A percentile compares a stretch with the other conserved stretches of the same genome.
Evolutionary conservation across 371 early-diverging fungal species (phyloP).

Genomic region (Mucor mucedo): DNA sequence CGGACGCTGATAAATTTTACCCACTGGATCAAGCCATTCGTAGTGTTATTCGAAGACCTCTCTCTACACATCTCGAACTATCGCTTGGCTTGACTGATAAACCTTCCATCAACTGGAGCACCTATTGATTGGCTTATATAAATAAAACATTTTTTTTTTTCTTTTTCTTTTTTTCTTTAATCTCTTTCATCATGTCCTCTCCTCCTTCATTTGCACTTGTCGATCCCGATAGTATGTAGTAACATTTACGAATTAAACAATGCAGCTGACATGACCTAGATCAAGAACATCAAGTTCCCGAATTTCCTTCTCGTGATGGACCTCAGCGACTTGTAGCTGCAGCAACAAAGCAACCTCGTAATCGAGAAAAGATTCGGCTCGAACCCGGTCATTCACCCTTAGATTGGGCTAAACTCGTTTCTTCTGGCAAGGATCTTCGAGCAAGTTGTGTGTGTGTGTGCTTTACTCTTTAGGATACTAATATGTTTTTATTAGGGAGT

Average conservation of each 20-base stretch:
- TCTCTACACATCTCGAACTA: slow-evolving; percentile 33
- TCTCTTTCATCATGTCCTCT: slow-evolving; percentile 1
- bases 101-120: slow-evolving; percentile 37
- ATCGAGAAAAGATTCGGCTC: slow-evolving; percentile 80
- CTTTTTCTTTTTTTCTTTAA: not conserved
- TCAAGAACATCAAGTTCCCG: slow-evolving; percentile 43
- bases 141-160: not conserved
- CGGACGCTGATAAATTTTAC: slow-evolving; percentile 31
- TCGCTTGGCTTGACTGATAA: slow-evolving; percentile 35
- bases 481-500: slow-evolving; percentile 52
- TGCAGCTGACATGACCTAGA: slow-evolving; percentile 21
- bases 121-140: slow-evolving; percentile 11
- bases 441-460: slow-evolving; percentile 39
- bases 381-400: slow-evolving; percentile 91
- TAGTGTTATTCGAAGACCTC: slow-evolving; percentile 30
- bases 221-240: slow-evolving; percentile 18
- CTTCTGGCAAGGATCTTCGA: slow-evolving; percentile 78
- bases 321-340: slow-evolving; percentile 57
- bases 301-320: slow-evolving; percentile 54
- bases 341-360: slow-evolving; percentile 53
- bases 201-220: slow-evolving; percentile 3
- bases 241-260: not conserved
- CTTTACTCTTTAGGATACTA: not conserved
- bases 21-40: slow-evolving; percentile 41
- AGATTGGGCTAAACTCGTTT: slow-evolving; percentile 90